These are phyloP conservation scores for Zoysia japonica DNA, from an alignment of 176 grass and related monocot genomes.

Conservation along the genomic window DNA sequence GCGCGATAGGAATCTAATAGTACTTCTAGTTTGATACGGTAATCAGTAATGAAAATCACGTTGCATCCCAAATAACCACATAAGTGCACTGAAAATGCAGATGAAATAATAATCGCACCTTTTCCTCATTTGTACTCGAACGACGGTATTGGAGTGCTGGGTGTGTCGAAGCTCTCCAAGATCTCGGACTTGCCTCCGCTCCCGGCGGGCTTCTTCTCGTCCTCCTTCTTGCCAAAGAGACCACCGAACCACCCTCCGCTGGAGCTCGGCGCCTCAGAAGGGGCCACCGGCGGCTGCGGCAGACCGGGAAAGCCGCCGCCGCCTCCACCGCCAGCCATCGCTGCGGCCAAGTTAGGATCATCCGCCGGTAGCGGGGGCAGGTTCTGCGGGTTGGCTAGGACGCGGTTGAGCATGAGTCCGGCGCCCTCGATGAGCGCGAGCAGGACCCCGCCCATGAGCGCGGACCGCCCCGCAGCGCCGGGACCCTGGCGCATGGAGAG, in stretches of 20 bases:
- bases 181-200: constrained; percentile 65
- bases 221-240: constrained; percentile 60
- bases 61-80: not conserved
- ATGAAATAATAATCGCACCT: constrained; percentile 34
- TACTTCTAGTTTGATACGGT: constrained; percentile 26
- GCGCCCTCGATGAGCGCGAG: constrained; percentile 97
- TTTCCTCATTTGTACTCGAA: constrained; percentile 87
- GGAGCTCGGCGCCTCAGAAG: constrained; percentile 21
- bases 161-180: constrained; percentile 83
- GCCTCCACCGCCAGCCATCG: constrained; percentile 8
- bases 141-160: constrained; percentile 65
- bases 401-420: constrained; percentile 87
- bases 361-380: constrained; percentile 53
- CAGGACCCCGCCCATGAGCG: constrained; percentile 72
- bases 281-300: constrained; percentile 2
- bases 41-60: not conserved
- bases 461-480: constrained; percentile 55
- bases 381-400: constrained; percentile 64
- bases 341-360: constrained; percentile 44
- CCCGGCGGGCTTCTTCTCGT: constrained; percentile 47
- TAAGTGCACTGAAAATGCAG: not conserved
- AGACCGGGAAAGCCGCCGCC: constrained; percentile 23
- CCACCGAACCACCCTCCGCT: constrained; percentile 54
- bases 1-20: too few relatives aligned
- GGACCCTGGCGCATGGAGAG: constrained; percentile 85